Evolutionary conservation across 495 filamentous ascomycete genomes (phyloP), one percentile per base, ranked within the genome.

Genomic region (Gamarada debralockiae): DNA sequence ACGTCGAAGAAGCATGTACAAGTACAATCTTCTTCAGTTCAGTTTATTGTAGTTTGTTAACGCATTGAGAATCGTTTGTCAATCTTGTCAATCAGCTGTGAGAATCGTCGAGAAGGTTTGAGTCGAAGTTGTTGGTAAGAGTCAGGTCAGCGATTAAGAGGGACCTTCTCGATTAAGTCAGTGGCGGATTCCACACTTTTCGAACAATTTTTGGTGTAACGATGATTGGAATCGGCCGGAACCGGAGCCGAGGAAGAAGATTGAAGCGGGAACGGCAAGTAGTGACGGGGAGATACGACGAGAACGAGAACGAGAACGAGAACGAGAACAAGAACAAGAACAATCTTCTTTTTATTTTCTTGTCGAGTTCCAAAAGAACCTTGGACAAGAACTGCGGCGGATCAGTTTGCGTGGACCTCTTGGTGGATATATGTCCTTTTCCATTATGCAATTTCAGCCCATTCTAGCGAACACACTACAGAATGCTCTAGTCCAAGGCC

Each of bases 1-100:
- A 5, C 49, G 57, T 56, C 50, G 57, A 33, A 33, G 57, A 12
- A 57, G 48, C 48, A 57, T 52, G 23, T 18, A 48, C 48, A 15
- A 29, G 10, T 29, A 29, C 27, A n/a, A n/a, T n/a, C n/a, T n/a
- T n/a, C n/a, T 29, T 4, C 27, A 5, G 27, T 10, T 29, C 27
- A 29, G 27, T 5, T 4, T 4, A 29, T 4, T 4, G 25, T 52
- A 10, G n/a, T n/a, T 52, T 14, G 15, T 52, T 24, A 45, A 22
- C 10, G 17, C 23, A 47, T 31, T 17, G 44, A 47, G 25, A 18
- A 10, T 12, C 3, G 25, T 10, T n/a, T 47, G 44, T 40, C n/a
- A 40, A 2, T 4, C 10, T 29, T 29, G 27, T 5, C 27, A 29
- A 29, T 29, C 27, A 29, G 10, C 10, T 29, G 27, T 10, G 4